Evolutionary conservation across 345 rosid genomes (phyloP), one percentile per base, ranked within the genome.

Genomic region (Sisymbrium altissimum): DNA sequence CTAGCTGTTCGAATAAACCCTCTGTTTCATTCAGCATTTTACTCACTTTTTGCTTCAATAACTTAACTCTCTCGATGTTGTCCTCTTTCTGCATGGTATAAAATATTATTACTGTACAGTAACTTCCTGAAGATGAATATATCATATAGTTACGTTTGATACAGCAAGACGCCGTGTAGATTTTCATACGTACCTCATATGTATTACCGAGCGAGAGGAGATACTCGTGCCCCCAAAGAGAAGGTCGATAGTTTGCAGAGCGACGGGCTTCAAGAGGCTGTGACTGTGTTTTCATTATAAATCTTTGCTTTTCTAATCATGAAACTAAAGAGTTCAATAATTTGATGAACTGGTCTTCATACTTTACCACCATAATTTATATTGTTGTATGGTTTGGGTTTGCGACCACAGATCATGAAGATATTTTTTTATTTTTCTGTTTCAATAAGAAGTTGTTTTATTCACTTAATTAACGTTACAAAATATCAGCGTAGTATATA

Each of bases 211-310:
- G 80, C 11, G 82, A 84, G 44, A 79, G 85, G 41, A 84, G 40
- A 25, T 58, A 74, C 44, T 71, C 67, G 48, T 77, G 66, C 27
- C 63, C 30, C 84, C 83, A 81, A 15, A 74, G 74, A 15, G 81
- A 14, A 7, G 82, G 81, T n/a, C 39, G 64, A 45, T 77, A 81
- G 53, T 81, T 68, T 61, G 71, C 87, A 21, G 87, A 53, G 69
- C 70, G 70, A 27, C 76, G 70, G 45, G 33, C 12, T 23, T 10
- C 74, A 50, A 63, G 68, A 61, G 54, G 53, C 41, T 63, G 68
- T 43, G 61, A 23, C 23, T 27, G 48, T 45, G 59, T 45, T 45
- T 48, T 21, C 59, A 50, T 50, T 11, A 23, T 50, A 23, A 50
- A 4, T 69, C 2, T 33, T 45, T 41, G 9, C 30, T 55, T 33